These are phyloP conservation scores for Cunninghamia lanceolata DNA, from an alignment of 75 land plant species.

Conservation along the genomic window DNA sequence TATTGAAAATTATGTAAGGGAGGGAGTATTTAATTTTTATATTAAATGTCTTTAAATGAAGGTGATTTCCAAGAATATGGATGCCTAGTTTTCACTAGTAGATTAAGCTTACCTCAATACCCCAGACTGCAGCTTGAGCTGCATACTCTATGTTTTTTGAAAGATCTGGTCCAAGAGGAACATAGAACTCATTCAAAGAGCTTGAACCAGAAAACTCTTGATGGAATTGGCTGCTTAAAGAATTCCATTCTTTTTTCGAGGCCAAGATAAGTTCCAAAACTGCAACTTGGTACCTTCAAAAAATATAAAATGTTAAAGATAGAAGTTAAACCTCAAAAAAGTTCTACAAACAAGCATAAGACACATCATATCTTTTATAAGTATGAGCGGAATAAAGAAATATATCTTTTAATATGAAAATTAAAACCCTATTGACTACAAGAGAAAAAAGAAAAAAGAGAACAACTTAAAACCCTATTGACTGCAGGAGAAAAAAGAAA, in stretches of 20 bases:
- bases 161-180: slow-evolving; percentile 78
- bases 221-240: slow-evolving; percentile 22
- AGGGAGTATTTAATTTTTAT: neutral
- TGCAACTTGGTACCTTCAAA: slow-evolving; percentile 68
- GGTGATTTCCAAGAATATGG: neutral
- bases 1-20: neutral
- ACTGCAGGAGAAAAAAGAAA: neutral
- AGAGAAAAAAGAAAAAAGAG: neutral
- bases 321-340: neutral
- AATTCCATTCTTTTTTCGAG: slow-evolving; percentile 35
- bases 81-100: neutral
- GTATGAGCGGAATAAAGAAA: neutral
- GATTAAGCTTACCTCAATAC: slow-evolving; percentile 71
- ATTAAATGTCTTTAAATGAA: neutral
- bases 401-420: neutral
- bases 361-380: neutral
- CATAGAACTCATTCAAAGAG: slow-evolving; percentile 45
- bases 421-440: neutral
- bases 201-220: slow-evolving; percentile 20
- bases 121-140: slow-evolving; percentile 92
- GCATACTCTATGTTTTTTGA: slow-evolving; percentile 70
- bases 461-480: neutral
- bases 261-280: slow-evolving; percentile 72
- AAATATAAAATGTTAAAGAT: neutral
- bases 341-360: neutral